Conservation (phyloP, 1,284 basidiomycete genomes). For the Trichosporon coremiiforme region DNA sequence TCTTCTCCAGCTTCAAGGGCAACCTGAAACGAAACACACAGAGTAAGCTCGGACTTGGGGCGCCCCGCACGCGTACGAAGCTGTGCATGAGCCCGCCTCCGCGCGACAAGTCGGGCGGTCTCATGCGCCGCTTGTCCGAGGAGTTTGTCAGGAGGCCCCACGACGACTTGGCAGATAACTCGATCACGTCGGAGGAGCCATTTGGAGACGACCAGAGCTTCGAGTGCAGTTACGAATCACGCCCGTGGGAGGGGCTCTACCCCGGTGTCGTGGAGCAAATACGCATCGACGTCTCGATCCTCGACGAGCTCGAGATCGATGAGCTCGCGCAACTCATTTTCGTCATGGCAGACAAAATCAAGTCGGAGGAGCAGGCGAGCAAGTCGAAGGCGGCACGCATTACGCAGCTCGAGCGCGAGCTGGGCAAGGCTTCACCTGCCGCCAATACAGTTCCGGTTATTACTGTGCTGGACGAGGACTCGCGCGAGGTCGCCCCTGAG, state of each 20-base stretch:
- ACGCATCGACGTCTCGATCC: neutral
- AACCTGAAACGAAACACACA: neutral
- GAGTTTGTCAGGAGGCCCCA: neutral
- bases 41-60: neutral
- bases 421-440: neutral
- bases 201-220: neutral
- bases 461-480: conserved; percentile 7
- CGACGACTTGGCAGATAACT: neutral
- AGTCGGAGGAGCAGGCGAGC: conserved; percentile 1
- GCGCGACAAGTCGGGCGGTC: neutral
- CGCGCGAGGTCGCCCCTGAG: neutral
- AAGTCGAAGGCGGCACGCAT: neutral
- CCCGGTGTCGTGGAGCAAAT: conserved; percentile 3
- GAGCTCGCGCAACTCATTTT: conserved; percentile 11
- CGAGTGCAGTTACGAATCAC: neutral
- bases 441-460: neutral
- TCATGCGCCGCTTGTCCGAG: neutral
- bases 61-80: neutral
- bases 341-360: conserved; percentile 16
- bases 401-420: neutral
- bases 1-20: conserved; percentile 11
- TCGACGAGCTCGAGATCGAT: neutral
- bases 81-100: conserved; percentile 1
- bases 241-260: neutral
- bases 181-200: neutral